A percentile compares a stretch with the other conserved stretches of the same genome.
These are phyloP conservation scores for Conringia planisiliqua DNA, from an alignment of 345 rosid species.

Conservation along the genomic window DNA sequence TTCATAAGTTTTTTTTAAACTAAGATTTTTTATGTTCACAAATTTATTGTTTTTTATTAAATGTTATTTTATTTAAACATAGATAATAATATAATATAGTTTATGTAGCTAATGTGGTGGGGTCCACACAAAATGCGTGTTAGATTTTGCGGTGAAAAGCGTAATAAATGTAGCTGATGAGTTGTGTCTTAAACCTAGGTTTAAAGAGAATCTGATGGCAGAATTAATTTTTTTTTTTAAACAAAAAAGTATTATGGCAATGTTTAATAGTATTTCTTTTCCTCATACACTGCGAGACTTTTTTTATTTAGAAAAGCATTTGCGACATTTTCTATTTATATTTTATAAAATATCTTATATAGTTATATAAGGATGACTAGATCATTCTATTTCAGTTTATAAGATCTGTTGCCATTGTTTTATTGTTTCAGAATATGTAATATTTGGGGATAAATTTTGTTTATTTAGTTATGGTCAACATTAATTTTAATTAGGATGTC, in stretches of 20 bases:
- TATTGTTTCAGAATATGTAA: background rate
- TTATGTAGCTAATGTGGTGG: background rate
- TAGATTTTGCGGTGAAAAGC: conserved; percentile 34
- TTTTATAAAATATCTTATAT: too few species aligned
- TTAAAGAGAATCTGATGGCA: conserved; percentile 16
- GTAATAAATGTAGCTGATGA: conserved; percentile 28
- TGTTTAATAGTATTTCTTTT: background rate
- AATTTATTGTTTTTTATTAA: too few species aligned
- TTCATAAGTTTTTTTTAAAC: too few species aligned
- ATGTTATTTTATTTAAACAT: too few species aligned
- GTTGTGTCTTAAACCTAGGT: conserved; percentile 24
- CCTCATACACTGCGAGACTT: background rate
- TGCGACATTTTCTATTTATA: too few species aligned
- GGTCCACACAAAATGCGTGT: conserved; percentile 29
- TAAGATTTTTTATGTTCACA: too few species aligned
- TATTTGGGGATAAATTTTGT: background rate
- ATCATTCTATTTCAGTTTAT: background rate
- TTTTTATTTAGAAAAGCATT: background rate
- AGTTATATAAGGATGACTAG: background rate
- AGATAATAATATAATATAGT: too few species aligned
- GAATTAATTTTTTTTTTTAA: too few species aligned
- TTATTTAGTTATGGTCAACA: too few species aligned
- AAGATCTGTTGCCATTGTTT: background rate
- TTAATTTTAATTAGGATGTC: background rate
- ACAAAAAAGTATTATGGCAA: background rate